These are phyloP conservation scores for Ophiosphaerella narmari DNA, from an alignment of 2,329 filamentous ascomycete genomes.

Conservation along the genomic window DNA sequence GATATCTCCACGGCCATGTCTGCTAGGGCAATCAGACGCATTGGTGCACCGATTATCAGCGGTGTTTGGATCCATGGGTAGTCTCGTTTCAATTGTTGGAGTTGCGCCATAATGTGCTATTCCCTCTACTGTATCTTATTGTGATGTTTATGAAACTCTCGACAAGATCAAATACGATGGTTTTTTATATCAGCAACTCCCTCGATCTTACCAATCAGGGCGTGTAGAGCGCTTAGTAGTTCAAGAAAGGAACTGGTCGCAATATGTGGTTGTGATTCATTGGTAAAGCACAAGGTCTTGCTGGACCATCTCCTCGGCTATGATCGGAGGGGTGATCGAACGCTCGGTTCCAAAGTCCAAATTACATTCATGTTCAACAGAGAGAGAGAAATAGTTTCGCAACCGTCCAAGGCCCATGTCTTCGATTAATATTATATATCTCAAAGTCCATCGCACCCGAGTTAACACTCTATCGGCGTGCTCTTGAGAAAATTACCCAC, in stretches of 20 bases:
- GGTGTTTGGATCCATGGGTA: conserved; percentile 66
- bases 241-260: neutral
- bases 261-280: conserved; percentile 6
- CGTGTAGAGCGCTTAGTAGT: neutral
- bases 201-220: too few species aligned
- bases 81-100: conserved; percentile 34
- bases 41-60: conserved; percentile 67
- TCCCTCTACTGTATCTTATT: neutral
- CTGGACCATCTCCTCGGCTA: conserved; percentile 13
- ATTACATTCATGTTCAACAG: neutral
- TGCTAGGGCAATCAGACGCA: conserved; percentile 65
- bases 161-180: too few species aligned
- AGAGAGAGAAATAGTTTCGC: neutral
- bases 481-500: conserved; percentile 8
- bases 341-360: neutral
- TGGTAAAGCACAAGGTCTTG: conserved; percentile 7
- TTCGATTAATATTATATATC: conserved; percentile 9
- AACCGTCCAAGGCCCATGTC: conserved; percentile 3
- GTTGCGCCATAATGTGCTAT: conserved; percentile 8
- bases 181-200: neutral
- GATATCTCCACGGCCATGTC: conserved; percentile 65
- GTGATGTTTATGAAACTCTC: too few species aligned
- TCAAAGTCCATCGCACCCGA: conserved; percentile 6
- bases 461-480: neutral
- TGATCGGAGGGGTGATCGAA: neutral